A percentile compares a stretch with the other conserved stretches of the same genome.
Evolutionary conservation across 2,329 filamentous ascomycete species (phyloP).

Genomic region (Colletotrichum chrysophilum): DNA sequence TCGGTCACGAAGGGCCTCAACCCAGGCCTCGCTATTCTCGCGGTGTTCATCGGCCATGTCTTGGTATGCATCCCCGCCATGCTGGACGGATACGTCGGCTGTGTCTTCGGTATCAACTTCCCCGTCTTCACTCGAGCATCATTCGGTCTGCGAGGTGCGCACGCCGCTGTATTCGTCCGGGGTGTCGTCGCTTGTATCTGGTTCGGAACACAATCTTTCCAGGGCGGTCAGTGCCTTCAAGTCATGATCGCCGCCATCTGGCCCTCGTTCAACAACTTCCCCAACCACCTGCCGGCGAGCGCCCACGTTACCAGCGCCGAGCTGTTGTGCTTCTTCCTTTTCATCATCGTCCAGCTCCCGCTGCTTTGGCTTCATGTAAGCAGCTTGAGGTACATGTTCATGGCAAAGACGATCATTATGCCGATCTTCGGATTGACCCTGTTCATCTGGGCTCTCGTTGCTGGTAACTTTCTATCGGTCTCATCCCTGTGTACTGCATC

Average conservation of each 20-base stretch:
- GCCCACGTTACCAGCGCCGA: slow-evolving; percentile 35
- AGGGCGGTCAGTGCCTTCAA: slow-evolving; percentile 33
- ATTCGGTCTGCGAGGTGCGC: slow-evolving; percentile 31
- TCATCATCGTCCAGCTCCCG: slow-evolving; percentile 30
- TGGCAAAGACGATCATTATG: slow-evolving; percentile 24
- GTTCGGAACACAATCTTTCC: slow-evolving; percentile 37
- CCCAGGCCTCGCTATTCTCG: slow-evolving; percentile 24
- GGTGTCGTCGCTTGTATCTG: slow-evolving; percentile 42
- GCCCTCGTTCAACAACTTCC: slow-evolving; percentile 43
- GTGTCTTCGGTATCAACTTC: slow-evolving; percentile 32
- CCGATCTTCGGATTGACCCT: slow-evolving; percentile 25
- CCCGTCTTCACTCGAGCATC: slow-evolving; percentile 33
- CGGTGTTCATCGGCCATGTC: slow-evolving; percentile 21
- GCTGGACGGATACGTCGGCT: slow-evolving; percentile 27
- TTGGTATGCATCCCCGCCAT: slow-evolving; percentile 22
- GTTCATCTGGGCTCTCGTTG: slow-evolving; percentile 26
- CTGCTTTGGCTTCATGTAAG: slow-evolving; percentile 25
- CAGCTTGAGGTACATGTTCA: slow-evolving; percentile 25
- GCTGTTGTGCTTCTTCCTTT: slow-evolving; percentile 27
- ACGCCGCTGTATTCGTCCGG: slow-evolving; percentile 36
- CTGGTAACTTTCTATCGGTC: neutral
- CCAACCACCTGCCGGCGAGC: slow-evolving; percentile 42
- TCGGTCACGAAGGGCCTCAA: slow-evolving; percentile 21
- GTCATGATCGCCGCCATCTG: slow-evolving; percentile 42
- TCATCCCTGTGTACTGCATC: accelerated